These are phyloP conservation scores for Sextonia rubra DNA, from an alignment of 164 flowering plant genomes.

Conservation along the genomic window DNA sequence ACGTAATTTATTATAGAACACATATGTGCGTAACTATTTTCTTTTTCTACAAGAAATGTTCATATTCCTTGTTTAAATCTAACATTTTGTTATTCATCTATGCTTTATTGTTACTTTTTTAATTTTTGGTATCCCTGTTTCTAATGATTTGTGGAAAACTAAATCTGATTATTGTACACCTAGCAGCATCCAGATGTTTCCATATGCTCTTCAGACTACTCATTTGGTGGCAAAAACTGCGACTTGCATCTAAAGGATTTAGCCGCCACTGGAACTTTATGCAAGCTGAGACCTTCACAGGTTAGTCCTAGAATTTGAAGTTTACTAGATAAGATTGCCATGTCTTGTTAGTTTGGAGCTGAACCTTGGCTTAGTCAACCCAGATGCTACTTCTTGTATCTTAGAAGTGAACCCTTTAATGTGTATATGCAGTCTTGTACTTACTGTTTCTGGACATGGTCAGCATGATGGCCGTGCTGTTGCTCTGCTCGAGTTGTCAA, in stretches of 20 bases:
- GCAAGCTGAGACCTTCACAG: constrained; percentile 59
- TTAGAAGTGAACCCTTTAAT: constrained; percentile 31
- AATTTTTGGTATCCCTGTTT: background rate
- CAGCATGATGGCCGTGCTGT: constrained; percentile 56
- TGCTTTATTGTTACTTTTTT: background rate
- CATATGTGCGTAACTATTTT: background rate
- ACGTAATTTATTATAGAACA: background rate
- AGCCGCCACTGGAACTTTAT: constrained; percentile 36
- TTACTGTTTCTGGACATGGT: constrained; percentile 52
- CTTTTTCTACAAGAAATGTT: too few relatives aligned
- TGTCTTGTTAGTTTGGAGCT: background rate
- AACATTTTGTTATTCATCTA: background rate
- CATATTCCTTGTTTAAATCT: too few relatives aligned
- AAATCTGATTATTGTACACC: constrained; percentile 3
- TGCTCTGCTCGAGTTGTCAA: constrained; percentile 67
- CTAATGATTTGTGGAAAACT: background rate
- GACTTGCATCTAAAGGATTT: constrained; percentile 56
- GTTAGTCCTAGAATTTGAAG: constrained; percentile 26
- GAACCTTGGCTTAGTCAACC: constrained; percentile 3
- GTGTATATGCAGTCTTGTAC: constrained; percentile 41
- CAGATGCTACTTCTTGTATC: background rate
- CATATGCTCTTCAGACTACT: constrained; percentile 35
- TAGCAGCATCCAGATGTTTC: constrained; percentile 55
- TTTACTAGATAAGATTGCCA: background rate
- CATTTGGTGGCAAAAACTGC: constrained; percentile 40